Base-by-base conservation (phyloP, 148 eudicot genomes). In the Cornus kousa region DNA sequence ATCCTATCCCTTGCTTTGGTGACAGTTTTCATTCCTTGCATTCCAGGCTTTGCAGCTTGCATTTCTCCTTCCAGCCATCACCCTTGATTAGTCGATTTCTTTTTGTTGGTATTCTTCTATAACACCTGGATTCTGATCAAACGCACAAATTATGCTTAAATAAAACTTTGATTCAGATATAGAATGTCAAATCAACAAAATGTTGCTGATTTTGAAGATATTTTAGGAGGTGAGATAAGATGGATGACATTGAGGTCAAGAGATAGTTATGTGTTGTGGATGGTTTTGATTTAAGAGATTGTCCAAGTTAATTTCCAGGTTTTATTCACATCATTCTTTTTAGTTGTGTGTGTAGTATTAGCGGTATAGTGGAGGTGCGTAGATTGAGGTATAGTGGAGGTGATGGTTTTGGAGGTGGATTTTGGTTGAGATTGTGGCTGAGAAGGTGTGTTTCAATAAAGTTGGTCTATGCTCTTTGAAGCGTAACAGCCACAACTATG, bases 1-100 rank as follows among this genome's bases (percentile, higher is more conserved):
- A n/a, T n/a, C 78, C 43, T 37, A 31, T 62, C 39, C 37, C 43
- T 73, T 73, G 68, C 50, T 33, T 74, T 46, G n/a, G 62, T 5
- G 7, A 55, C 31, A 53, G 3, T 48, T 48, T 4, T 11, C 19
- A 3, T 11, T 16, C 59, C 17, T 12, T 11, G 3, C 48, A 43
- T 6, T 43, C 7, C 48, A 43, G 48, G 59, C 4, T 12, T 53
- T 53, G 59, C 14, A 53, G 17, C 59, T 53, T 53, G 59, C 23
- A 14, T 9, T 72, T 72, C 16, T 53, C 23, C 23, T 53, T 50
- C 65, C 75, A 50, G 65, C 46, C 62, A 43, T 62, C 7, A 5
- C 66, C 23, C 66, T 62, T 8, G 20, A 62, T 62, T 5, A 62
- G 66, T 1, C 24, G 9, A n/a, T 62, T 62, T 20, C 66, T 62